These are phyloP conservation scores for Avicennia marina DNA, from an alignment of 257 asterid genomes.

Conservation along the genomic window DNA sequence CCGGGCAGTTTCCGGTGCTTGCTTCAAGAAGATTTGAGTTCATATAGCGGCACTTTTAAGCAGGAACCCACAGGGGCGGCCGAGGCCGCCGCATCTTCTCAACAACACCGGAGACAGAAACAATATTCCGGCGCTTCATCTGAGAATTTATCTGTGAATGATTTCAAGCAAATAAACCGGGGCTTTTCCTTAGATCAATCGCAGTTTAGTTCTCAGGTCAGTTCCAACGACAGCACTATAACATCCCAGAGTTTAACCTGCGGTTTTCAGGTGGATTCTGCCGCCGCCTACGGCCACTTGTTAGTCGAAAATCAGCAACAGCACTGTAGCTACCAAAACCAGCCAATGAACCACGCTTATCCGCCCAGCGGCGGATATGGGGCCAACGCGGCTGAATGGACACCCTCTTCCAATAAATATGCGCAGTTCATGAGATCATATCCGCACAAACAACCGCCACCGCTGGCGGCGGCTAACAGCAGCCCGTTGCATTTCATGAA, in stretches of 20 bases:
- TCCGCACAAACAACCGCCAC: slow-evolving; percentile 35
- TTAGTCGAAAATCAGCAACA: slow-evolving; percentile 31
- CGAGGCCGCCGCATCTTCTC: no score
- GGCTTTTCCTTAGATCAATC: slow-evolving; percentile 39
- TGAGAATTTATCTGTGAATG: slow-evolving; percentile 26
- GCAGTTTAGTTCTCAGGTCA: slow-evolving; percentile 32
- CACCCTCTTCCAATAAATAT: slow-evolving; percentile 43
- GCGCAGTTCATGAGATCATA: slow-evolving; percentile 36
- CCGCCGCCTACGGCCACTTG: slow-evolving; percentile 34
- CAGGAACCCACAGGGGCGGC: slow-evolving; percentile 35
- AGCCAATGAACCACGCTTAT: slow-evolving; percentile 29
- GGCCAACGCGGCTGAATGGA: slow-evolving; percentile 5
- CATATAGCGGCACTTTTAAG: slow-evolving; percentile 31
- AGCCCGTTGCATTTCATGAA: slow-evolving; percentile 53
- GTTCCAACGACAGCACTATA: slow-evolving; percentile 30
- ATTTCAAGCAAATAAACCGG: slow-evolving; percentile 37
- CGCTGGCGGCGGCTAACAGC: slow-evolving; percentile 7
- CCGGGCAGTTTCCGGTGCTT: slow-evolving; percentile 24
- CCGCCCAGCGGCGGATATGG: background rate
- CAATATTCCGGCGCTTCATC: slow-evolving; percentile 18
- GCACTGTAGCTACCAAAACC: slow-evolving; percentile 11
- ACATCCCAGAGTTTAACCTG: slow-evolving; percentile 33
- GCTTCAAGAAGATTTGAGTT: slow-evolving; percentile 40
- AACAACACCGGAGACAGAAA: no score
- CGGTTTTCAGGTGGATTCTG: slow-evolving; percentile 36